phyloP scores from a whole-genome alignment of 192 early-diverging fungal genomes.

The Coemansia sp. region DNA sequence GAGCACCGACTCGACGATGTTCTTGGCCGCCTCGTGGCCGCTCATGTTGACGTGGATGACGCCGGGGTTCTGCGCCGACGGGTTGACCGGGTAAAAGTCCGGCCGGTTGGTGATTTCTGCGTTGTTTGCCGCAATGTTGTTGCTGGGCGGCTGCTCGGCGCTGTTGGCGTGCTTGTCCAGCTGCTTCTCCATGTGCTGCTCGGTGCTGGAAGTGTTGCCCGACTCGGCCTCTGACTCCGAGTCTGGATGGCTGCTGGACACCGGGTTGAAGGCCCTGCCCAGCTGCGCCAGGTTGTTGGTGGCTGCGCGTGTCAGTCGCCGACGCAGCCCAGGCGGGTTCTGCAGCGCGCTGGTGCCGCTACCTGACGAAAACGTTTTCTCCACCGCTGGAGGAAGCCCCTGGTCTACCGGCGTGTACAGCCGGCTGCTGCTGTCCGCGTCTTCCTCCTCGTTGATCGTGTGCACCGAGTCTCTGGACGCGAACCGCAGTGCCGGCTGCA shows the following conservation, averaged over 20 bases:
- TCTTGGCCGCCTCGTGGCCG: slow-evolving; percentile 47
- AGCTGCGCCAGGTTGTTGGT: slow-evolving; percentile 22
- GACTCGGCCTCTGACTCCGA: slow-evolving; percentile 26
- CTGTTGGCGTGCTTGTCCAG: slow-evolving; percentile 35
- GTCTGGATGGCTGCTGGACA: slow-evolving; percentile 14
- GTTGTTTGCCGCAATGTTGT: slow-evolving; percentile 52
- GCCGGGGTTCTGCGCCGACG: slow-evolving; percentile 49
- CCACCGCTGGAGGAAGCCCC: neutral
- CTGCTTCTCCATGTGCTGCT: slow-evolving; percentile 44
- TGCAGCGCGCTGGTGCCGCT: slow-evolving; percentile 3
- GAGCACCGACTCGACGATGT: slow-evolving; percentile 49
- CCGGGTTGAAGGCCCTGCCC: slow-evolving; percentile 32
- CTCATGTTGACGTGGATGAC: slow-evolving; percentile 53
- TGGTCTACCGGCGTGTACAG: slow-evolving; percentile 25
- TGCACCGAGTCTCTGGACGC: slow-evolving; percentile 45
- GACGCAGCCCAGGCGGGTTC: slow-evolving; percentile 33
- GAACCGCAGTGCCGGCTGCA: slow-evolving; percentile 30
- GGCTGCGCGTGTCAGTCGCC: slow-evolving; percentile 35
- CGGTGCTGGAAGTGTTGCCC: slow-evolving; percentile 14
- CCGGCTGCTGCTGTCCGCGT: slow-evolving; percentile 5
- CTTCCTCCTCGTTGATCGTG: slow-evolving; percentile 19
- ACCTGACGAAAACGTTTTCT: neutral
- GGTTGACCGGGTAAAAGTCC: slow-evolving; percentile 47
- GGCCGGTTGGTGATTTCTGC: slow-evolving; percentile 35
- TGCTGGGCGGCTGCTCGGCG: slow-evolving; percentile 24